Base-by-base conservation (phyloP, 148 eudicot species). In the Camellia japonica region DNA sequence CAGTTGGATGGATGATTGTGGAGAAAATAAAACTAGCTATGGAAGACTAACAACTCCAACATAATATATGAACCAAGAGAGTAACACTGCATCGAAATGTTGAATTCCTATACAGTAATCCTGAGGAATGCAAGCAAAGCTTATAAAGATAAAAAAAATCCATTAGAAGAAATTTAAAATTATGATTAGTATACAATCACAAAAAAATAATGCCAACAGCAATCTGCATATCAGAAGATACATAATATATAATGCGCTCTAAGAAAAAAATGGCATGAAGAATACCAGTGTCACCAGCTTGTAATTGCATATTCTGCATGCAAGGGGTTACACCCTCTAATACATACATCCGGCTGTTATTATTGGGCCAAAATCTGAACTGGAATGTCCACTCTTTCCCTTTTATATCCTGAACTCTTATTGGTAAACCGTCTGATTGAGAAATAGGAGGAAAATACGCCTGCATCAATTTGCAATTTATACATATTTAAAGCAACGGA, bases 341-440 rank as follows among this genome's bases (percentile, higher is more conserved):
- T 58, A 96, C 99, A 88, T 96, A 96, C 99, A 96, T 96, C 85
- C 98, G 86, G 78, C 99, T 96, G 79, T 96, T 96, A 81, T 93
- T 96, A 80, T 96, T 96, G 79, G 99, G 99, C 99, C 99, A 96
- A 90, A 92, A 96, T 81, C 99, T 90, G 82, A 96, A 96, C 85
- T 96, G 99, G 87, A 96, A 93, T 60, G 92, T 90, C 99, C 99
- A 96, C 83, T 96, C 99, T 82, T 90, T 96, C 68, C 99, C 99
- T 87, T 91, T 96, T 62, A 92, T 86, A 87, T 93, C 99, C 87
- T 90, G 98, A 84, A 96, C 81, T 82, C 82, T 91, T 83, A 96
- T 84, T 52, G 99, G 97, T 78, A 93, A 78, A 82, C 99, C 99
- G 80, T 96, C 99, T 42, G 99, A 96, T 41, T 94, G 92, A 87